Evolutionary conservation across 306 rosid species (phyloP).

Genomic region (Begonia peltatifolia): DNA sequence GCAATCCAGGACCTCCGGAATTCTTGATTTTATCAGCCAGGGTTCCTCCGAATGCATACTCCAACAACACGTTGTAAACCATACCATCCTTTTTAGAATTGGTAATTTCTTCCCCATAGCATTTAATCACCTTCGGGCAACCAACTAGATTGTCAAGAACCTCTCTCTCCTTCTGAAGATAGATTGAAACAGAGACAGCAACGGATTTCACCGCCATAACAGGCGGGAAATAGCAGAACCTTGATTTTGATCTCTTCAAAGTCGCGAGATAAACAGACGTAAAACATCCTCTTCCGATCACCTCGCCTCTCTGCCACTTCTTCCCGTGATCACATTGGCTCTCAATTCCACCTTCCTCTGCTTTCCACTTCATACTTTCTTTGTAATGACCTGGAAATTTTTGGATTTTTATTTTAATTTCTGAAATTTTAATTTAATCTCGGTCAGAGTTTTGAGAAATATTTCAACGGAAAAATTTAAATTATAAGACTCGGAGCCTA

Average conservation of each 20-base stretch:
- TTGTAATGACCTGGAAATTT: too few species aligned
- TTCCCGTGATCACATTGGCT: conserved; percentile 8
- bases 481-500: too few species aligned
- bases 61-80: conserved; percentile 17
- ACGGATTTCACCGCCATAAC: conserved; percentile 19
- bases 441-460: too few species aligned
- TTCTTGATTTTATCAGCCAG: conserved; percentile 9
- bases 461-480: too few species aligned
- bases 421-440: too few species aligned
- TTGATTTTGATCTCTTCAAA: conserved; percentile 2
- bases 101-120: conserved; percentile 14
- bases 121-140: conserved; percentile 5
- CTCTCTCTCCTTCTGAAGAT: conserved; percentile 16
- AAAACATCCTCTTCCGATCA: conserved; percentile 20
- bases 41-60: conserved; percentile 21
- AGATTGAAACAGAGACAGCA: conserved; percentile 7
- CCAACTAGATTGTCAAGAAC: conserved; percentile 4
- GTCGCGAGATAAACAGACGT: conserved; percentile 21
- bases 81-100: conserved; percentile 3
- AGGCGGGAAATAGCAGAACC: conserved; percentile 5
- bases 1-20: conserved; percentile 5
- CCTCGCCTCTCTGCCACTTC: conserved; percentile 4
- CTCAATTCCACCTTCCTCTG: background rate
- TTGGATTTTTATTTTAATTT: too few species aligned
- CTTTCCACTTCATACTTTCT: conserved; percentile 7